Percentiles rank a stretch among this genome's conserved stretches.
These are phyloP conservation scores for Albatrellus sp. DNA, from an alignment of 1,284 basidiomycete species.

Conservation along the genomic window DNA sequence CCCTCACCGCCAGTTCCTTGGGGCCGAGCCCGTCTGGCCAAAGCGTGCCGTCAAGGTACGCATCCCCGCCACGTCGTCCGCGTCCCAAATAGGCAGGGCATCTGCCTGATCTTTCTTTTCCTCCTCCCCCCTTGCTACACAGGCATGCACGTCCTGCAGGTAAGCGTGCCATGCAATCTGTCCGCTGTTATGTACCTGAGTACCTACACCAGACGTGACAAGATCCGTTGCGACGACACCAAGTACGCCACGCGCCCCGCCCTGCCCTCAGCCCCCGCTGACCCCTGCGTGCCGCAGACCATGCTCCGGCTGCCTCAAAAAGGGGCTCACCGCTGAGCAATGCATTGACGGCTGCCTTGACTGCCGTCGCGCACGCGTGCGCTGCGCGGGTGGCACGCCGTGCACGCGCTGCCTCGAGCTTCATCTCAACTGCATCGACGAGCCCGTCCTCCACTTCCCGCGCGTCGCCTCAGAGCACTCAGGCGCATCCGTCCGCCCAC, in stretches of 20 bases:
- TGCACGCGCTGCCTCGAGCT: constrained; percentile 35
- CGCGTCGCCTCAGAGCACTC: constrained; percentile 12
- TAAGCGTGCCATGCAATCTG: not conserved
- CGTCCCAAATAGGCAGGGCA: too few species aligned
- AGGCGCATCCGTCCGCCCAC: constrained; percentile 18
- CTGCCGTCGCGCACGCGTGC: constrained; percentile 38
- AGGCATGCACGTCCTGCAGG: constrained; percentile 5
- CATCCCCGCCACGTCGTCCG: not conserved
- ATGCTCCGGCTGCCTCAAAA: constrained; percentile 41
- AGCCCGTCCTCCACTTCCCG: constrained; percentile 1
- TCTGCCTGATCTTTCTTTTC: not conserved
- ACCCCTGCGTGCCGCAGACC: constrained; percentile 19
- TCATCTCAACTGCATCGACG: constrained; percentile 26
- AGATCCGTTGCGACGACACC: constrained; percentile 2
- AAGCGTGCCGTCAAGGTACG: constrained; percentile 34
- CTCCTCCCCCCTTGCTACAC: not conserved
- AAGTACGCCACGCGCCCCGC: not conserved
- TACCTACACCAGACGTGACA: not conserved
- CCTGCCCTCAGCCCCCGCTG: not conserved
- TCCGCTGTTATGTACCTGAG: not conserved
- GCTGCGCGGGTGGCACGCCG: constrained; percentile 39
- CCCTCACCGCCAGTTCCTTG: too few species aligned
- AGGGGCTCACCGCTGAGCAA: constrained; percentile 32
- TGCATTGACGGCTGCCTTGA: constrained; percentile 42
- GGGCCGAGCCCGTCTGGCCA: constrained; percentile 14